These are phyloP conservation scores for Neltuma alba DNA, from an alignment of 306 rosid genomes.

Conservation along the genomic window DNA sequence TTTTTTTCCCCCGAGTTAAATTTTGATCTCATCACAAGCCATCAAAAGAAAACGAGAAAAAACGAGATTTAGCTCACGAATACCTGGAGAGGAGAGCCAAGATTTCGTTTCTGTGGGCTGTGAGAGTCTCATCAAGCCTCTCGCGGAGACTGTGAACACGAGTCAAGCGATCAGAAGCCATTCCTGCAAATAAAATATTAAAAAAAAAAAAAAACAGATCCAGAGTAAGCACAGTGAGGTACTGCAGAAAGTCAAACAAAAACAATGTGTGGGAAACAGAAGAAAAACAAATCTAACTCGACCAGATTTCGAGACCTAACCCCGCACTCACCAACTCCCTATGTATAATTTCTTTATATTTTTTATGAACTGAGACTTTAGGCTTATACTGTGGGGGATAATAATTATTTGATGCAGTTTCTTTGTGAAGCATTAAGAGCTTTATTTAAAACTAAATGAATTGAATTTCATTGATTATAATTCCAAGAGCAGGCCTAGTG, in stretches of 20 bases:
- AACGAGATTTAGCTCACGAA: conserved; percentile 19
- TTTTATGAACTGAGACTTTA: conserved; percentile 42
- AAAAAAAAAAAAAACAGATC: conserved; percentile 31
- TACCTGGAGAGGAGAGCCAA: conserved; percentile 83
- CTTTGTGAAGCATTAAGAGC: neutral
- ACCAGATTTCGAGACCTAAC: conserved; percentile 34
- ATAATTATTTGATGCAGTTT: conserved; percentile 35
- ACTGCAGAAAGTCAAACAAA: conserved; percentile 39
- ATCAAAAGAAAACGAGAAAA: neutral
- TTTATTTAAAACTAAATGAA: neutral
- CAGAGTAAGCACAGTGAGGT: conserved; percentile 5
- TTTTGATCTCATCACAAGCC: neutral
- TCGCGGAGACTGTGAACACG: conserved; percentile 88
- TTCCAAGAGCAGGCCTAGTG: conserved; percentile 31
- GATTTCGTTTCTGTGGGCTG: conserved; percentile 77
- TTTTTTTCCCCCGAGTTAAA: neutral
- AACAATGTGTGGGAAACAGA: neutral
- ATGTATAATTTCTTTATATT: conserved; percentile 3
- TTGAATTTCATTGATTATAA: neutral
- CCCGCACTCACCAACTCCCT: conserved; percentile 42
- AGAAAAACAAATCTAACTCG: neutral
- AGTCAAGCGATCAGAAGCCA: conserved; percentile 72
- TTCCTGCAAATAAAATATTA: conserved; percentile 36
- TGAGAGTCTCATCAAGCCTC: conserved; percentile 84
- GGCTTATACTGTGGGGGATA: conserved; percentile 40